phyloP scores from a whole-genome alignment of 306 rosid species.

The Vigna unguiculata region DNA sequence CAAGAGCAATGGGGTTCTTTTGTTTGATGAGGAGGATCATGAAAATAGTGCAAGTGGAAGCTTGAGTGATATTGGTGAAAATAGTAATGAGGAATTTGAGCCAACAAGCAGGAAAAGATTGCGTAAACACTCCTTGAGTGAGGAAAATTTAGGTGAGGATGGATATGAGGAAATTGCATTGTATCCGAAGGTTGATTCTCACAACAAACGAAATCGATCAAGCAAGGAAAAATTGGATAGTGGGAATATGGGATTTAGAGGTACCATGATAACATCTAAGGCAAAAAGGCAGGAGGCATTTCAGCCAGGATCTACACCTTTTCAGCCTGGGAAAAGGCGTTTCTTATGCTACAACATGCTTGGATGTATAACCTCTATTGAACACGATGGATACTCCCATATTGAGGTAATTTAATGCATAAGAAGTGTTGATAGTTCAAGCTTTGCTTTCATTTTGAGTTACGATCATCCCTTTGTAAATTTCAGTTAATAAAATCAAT shows the following conservation, averaged over 20 bases:
- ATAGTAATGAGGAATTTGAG: constrained; percentile 63
- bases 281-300: constrained; percentile 81
- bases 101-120: constrained; percentile 80
- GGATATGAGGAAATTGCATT: constrained; percentile 54
- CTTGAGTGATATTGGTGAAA: constrained; percentile 84
- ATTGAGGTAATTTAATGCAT: constrained; percentile 68
- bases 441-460: background rate
- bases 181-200: constrained; percentile 63
- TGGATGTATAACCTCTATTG: constrained; percentile 83
- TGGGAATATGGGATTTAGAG: constrained; percentile 51
- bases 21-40: constrained; percentile 81
- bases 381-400: constrained; percentile 88
- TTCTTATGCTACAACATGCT: constrained; percentile 95
- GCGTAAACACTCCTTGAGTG: constrained; percentile 56
- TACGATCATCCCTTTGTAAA: background rate
- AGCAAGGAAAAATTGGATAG: constrained; percentile 57
- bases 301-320: constrained; percentile 92
- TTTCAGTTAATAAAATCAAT: constrained; percentile 1
- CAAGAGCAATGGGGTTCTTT: constrained; percentile 78
- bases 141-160: constrained; percentile 61
- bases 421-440: constrained; percentile 11
- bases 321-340: constrained; percentile 79
- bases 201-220: constrained; percentile 58
- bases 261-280: constrained; percentile 50
- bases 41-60: constrained; percentile 68